Base-by-base conservation (phyloP, 768 basidiomycete species). In the Pleurotus giganteus region DNA sequence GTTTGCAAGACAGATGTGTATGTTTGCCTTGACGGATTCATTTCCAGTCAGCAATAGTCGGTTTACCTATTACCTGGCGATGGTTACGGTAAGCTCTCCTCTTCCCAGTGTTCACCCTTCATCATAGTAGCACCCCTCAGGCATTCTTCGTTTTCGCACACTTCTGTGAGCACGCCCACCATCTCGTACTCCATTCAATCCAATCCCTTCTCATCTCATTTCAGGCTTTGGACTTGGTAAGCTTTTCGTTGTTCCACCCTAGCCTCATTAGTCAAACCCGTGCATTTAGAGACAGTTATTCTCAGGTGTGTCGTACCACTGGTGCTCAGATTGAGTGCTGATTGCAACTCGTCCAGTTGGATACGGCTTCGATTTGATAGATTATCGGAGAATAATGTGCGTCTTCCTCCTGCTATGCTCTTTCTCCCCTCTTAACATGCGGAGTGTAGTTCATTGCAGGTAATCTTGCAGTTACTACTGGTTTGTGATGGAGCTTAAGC, bases 171-270 rank as follows among this genome's bases (percentile, higher is more conserved):
- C 58, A 5, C 42, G 17, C 17, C 4, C 15, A 23, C 52, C 17
- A 27, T 29, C 15, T 17, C 1, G 17, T 26, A n/a, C 26, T n/a
- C 8, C 21, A 36, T 23, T 52, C 43, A 15, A 50, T 27, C 8
- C 36, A 26, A 44, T 26, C 11, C 21, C 31, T 15, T n/a, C 23
- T 2, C 1, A n/a, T 3, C 17, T 13, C 42, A 26, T 36, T 39
- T 9, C 53, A 76, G 77, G 60, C 56, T 74, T 75, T 57, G 77
- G 74, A 53, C 65, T 78, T 27, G 73, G 73, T 77, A 54, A 26
- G 63, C 53, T 19, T 55, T 32, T 45, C 21, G 4, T 26, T 42
- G 39, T 39, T 17, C 11, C 43, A 29, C 44, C 19, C 1, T 39
- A 24, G 27, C 50, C n/a, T 8, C 19, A 49, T 29, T 9, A 39